Conservation (phyloP, 805 yeast genomes). For the Danielia reshetovae region DNA sequence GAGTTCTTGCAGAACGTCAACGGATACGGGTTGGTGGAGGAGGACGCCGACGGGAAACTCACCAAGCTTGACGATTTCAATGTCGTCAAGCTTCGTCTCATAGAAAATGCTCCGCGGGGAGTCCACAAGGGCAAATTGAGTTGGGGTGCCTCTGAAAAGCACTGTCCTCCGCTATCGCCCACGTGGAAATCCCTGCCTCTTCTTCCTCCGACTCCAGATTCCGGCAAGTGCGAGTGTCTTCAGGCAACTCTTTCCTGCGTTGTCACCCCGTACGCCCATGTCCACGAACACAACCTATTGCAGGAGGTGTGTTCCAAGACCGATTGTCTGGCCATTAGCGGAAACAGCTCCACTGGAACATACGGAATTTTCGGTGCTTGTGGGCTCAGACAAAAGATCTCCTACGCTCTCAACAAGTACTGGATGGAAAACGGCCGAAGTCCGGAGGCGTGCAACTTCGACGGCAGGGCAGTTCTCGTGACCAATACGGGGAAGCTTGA, state of each 20-base stretch:
- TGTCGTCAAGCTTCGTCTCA: constrained; percentile 22
- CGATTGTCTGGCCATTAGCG: constrained; percentile 36
- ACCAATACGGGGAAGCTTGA: constrained; percentile 17
- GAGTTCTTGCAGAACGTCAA: constrained; percentile 35
- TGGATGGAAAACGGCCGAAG: constrained; percentile 21
- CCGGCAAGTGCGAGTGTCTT: constrained; percentile 42
- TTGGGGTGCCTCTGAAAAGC: constrained; percentile 6
- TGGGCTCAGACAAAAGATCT: constrained; percentile 31
- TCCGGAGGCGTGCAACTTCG: constrained; percentile 22
- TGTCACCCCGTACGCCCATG: constrained; percentile 21
- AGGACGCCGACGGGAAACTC: constrained; percentile 22
- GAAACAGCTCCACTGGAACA: constrained; percentile 32
- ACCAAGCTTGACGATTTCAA: constrained; percentile 30
- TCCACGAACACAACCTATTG: constrained; percentile 20
- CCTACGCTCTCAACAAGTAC: constrained; percentile 38
- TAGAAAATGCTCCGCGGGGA: constrained; percentile 19
- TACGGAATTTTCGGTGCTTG: constrained; percentile 44
- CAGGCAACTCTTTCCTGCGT: constrained; percentile 38
- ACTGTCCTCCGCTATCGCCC: constrained; percentile 8
- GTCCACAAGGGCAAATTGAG: constrained; percentile 1
- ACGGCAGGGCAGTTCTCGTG: constrained; percentile 19
- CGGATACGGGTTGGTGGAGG: constrained; percentile 33
- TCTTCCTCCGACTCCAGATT: constrained; percentile 41
- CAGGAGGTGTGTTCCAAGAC: constrained; percentile 32
- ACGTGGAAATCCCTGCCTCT: constrained; percentile 10